A percentile compares a stretch with the other conserved stretches of the same genome.
Conservation (phyloP, 192 early-diverging fungal species). For the Linnemannia zychae region DNA sequence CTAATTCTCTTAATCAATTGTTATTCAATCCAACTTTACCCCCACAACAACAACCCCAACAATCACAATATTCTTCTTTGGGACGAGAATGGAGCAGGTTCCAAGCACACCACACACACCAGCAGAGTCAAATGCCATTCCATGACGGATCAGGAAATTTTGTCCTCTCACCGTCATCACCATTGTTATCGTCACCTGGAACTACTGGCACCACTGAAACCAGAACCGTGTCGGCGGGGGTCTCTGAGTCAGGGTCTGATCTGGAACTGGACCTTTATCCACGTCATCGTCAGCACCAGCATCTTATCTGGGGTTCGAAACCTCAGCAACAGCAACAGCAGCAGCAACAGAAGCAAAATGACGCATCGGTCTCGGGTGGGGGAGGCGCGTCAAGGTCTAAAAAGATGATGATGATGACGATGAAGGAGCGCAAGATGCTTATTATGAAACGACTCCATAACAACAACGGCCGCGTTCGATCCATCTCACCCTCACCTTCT, state of each 20-base stretch:
- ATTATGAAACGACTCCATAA: neutral
- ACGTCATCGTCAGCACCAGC: neutral
- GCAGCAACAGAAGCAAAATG: neutral
- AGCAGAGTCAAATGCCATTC: constrained; percentile 38
- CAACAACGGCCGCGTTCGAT: neutral
- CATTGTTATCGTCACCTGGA: neutral
- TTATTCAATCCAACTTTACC: neutral
- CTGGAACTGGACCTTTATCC: neutral
- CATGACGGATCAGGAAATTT: constrained; percentile 51
- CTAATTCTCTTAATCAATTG: neutral
- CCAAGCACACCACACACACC: neutral
- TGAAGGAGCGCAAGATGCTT: neutral
- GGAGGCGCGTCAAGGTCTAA: neutral
- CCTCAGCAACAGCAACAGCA: neutral
- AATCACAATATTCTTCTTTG: neutral
- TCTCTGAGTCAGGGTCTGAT: neutral
- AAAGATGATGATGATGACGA: neutral
- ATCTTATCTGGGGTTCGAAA: too few relatives aligned
- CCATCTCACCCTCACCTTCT: neutral
- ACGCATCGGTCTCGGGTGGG: too few relatives aligned
- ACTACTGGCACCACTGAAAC: neutral
- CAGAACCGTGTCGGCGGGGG: neutral
- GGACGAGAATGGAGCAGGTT: neutral
- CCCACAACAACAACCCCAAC: neutral
- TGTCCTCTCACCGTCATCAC: neutral